These are phyloP conservation scores for Syncephalastrum monosporum DNA, from an alignment of 371 early-diverging fungal species.

Conservation along the genomic window DNA sequence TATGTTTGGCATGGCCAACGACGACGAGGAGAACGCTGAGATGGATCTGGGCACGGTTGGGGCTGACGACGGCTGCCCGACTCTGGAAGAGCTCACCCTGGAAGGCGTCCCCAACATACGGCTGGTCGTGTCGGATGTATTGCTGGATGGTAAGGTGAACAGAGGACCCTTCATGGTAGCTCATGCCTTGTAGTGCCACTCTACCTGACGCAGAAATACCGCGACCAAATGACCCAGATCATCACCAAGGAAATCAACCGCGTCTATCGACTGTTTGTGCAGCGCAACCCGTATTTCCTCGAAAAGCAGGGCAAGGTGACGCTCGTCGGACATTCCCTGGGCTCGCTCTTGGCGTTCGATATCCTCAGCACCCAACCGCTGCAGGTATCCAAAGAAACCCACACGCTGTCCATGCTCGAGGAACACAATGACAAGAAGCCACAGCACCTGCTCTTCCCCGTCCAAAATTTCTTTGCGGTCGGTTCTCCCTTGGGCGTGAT, in stretches of 20 bases:
- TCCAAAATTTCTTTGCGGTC: conserved; percentile 65
- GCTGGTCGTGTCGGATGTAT: conserved; percentile 78
- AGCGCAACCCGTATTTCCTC: conserved; percentile 73
- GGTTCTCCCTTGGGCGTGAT: conserved; percentile 84
- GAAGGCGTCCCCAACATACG: conserved; percentile 84
- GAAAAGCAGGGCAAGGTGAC: conserved; percentile 70
- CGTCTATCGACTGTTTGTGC: conserved; percentile 67
- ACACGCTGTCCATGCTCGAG: conserved; percentile 13
- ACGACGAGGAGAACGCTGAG: conserved; percentile 43
- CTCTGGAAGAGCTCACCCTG: conserved; percentile 75
- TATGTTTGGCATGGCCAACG: conserved; percentile 64
- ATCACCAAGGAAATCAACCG: conserved; percentile 77
- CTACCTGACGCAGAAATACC: conserved; percentile 81
- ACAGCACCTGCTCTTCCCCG: conserved; percentile 22
- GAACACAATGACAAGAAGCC: conserved; percentile 16
- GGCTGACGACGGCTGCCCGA: conserved; percentile 62
- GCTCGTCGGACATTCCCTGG: conserved; percentile 81
- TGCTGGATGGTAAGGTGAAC: conserved; percentile 67
- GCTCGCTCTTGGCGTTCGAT: conserved; percentile 79
- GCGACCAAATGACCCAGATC: conserved; percentile 75
- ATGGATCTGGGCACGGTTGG: conserved; percentile 55
- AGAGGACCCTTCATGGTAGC: background rate
- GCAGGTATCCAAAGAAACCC: conserved; percentile 20
- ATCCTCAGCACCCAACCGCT: conserved; percentile 69
- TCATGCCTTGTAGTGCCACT: conserved; percentile 59